These are phyloP conservation scores for Anisodus acutangulus DNA, from an alignment of 257 asterid species.

Conservation along the genomic window DNA sequence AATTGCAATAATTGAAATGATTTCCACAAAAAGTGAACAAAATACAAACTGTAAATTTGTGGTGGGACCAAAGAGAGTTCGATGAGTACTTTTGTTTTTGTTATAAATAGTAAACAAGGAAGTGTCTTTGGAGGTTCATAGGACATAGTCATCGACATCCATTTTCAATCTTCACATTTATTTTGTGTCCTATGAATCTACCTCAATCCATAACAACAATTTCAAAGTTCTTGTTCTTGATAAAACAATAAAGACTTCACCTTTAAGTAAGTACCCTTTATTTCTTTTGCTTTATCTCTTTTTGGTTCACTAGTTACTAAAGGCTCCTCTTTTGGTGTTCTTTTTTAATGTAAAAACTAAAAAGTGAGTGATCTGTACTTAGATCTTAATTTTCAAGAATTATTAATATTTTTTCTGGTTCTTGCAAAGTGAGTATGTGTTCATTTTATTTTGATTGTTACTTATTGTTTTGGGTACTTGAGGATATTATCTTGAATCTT, in stretches of 20 bases:
- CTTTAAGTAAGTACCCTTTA: neutral
- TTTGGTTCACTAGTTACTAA: neutral
- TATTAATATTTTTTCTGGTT: neutral
- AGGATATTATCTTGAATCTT: neutral
- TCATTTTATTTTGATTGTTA: neutral
- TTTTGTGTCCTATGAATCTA: constrained; percentile 9
- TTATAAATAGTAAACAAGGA: neutral
- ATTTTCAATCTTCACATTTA: neutral
- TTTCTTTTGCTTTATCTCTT: neutral
- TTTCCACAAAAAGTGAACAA: neutral
- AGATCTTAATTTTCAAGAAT: constrained; percentile 20
- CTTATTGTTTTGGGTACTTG: neutral
- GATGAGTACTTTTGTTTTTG: neutral
- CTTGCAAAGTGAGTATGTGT: neutral
- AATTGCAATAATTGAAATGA: neutral
- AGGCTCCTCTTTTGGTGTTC: neutral
- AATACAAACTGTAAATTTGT: neutral
- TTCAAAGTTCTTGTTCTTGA: too few relatives aligned
- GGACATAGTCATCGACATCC: neutral
- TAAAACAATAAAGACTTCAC: too few relatives aligned
- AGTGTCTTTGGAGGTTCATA: neutral
- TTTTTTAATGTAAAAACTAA: constrained; percentile 18
- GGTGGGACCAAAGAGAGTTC: constrained; percentile 21
- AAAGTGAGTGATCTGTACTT: constrained; percentile 23
- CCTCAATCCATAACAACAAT: neutral